Evolutionary conservation across 2,329 filamentous ascomycete species (phyloP), one percentile per base, ranked within the genome.

Genomic region (Grosmannia penicillata): DNA sequence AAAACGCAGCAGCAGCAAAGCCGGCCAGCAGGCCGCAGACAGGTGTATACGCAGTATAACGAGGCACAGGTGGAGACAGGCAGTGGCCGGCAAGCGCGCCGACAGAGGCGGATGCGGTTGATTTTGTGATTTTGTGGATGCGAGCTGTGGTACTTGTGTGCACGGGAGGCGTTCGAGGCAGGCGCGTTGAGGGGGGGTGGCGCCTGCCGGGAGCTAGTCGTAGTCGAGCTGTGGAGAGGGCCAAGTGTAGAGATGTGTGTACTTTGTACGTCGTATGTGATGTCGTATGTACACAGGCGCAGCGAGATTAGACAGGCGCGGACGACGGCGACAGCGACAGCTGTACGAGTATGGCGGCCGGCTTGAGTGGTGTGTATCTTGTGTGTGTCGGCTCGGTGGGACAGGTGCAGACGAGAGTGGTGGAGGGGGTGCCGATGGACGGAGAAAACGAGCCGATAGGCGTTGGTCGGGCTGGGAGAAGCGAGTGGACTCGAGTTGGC

Each of bases 11-110:
- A 31, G 15, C 11, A 26, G 23, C n/a, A n/a, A n/a, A n/a, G n/a
- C n/a, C n/a, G n/a, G n/a, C n/a, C n/a, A 30, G 22, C 27, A 36
- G 21, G 35, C 28, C 29, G 23, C 8, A 28, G 28, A 29, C 11
- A 26, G 39, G 24, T 33, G 41, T 30, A 36, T 44, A 42, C 39
- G 37, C 40, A 42, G 44, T 46, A 46, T 40, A 33, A 46, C 44
- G 42, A 38, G 25, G 42, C 39, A 46, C 44, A 44, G 33, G 35
- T 33, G 27, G 11, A 23, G 25, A n/a, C 8, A 15, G 22, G 23
- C 23, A 15, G 31, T 17, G 31, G 31, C n/a, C 21, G 24, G 29
- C 37, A n/a, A 29, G n/a, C n/a, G n/a, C n/a, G n/a, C n/a, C n/a
- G n/a, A n/a, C n/a, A n/a, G n/a, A n/a, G n/a, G n/a, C n/a, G n/a